Conservation (phyloP, 768 basidiomycete species). For the Daedalea quercina region DNA sequence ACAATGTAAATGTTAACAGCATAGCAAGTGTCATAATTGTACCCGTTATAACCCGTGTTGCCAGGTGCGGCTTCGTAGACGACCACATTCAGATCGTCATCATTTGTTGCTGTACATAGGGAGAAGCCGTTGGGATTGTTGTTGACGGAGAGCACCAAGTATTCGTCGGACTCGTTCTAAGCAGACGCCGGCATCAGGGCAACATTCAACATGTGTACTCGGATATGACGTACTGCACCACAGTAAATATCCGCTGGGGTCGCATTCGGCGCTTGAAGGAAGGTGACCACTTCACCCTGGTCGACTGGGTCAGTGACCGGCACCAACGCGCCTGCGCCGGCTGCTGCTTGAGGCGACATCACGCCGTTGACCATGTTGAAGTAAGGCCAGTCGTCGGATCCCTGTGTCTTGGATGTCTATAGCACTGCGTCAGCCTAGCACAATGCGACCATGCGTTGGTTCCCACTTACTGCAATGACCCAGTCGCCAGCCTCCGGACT, state of each 20-base stretch:
- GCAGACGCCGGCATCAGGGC: too few relatives aligned
- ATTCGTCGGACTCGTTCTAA: constrained; percentile 8
- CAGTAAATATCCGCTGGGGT: constrained; percentile 29
- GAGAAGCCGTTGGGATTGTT: constrained; percentile 11
- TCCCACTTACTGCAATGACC: constrained; percentile 35
- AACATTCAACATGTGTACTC: too few relatives aligned
- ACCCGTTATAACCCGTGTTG: constrained; percentile 10
- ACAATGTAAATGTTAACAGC: constrained; percentile 1
- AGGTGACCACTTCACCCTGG: constrained; percentile 25
- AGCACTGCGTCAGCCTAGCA: not conserved
- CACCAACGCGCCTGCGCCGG: constrained; percentile 18
- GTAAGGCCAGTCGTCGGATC: constrained; percentile 40
- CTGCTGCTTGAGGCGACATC: constrained; percentile 28
- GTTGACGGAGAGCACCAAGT: constrained; percentile 15
- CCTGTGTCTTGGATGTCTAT: constrained; percentile 42
- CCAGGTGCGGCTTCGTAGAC: constrained; percentile 14
- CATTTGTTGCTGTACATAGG: constrained; percentile 4
- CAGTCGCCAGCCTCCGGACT: constrained; percentile 29
- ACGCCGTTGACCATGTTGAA: constrained; percentile 29
- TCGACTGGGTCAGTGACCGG: constrained; percentile 29
- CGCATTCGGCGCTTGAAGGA: constrained; percentile 24
- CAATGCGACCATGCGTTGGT: not conserved
- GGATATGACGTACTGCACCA: constrained; percentile 21
- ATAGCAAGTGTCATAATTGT: constrained; percentile 16
- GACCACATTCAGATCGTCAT: constrained; percentile 8